phyloP scores from a whole-genome alignment of 352 stramenopile species.

The Phytophthora fragariaefolia region DNA sequence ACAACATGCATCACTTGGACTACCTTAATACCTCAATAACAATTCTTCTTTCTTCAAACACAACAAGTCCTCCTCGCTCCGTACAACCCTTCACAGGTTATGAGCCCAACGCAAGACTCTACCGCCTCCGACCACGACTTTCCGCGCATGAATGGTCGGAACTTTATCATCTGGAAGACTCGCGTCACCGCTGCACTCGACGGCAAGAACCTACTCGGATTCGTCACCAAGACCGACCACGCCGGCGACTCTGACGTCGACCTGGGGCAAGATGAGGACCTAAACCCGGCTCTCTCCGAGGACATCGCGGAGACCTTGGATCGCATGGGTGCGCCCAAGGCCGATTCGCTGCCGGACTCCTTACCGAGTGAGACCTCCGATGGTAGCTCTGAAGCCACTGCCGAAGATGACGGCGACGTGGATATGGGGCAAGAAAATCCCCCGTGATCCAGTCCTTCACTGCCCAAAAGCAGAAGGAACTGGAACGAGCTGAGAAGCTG shows the following conservation, averaged over 20 bases:
- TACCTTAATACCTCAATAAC: too few species aligned
- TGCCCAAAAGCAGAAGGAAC: slow-evolving; percentile 1
- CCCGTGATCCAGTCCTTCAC: slow-evolving; percentile 8
- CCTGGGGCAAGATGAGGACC: not conserved
- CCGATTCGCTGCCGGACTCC: not conserved
- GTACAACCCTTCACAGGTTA: slow-evolving; percentile 3
- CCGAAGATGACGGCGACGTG: not conserved
- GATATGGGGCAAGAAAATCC: not conserved
- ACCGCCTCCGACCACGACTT: not conserved
- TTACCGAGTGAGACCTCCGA: slow-evolving; percentile 1
- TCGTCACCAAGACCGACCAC: slow-evolving; percentile 13
- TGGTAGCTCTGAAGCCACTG: not conserved
- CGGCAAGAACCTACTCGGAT: slow-evolving; percentile 20
- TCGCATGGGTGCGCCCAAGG: not conserved
- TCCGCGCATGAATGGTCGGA: slow-evolving; percentile 6
- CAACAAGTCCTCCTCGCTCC: too few species aligned
- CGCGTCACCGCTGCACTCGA: slow-evolving; percentile 17
- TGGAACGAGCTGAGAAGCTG: slow-evolving; percentile 15
- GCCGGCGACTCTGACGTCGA: slow-evolving; percentile 1
- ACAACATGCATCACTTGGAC: too few species aligned
- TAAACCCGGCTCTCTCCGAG: not conserved
- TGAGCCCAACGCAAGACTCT: slow-evolving; percentile 18
- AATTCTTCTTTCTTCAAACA: too few species aligned
- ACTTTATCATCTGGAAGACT: slow-evolving; percentile 13
- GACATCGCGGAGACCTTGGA: not conserved